Percentiles rank a stretch among this genome's conserved stretches.
Conservation (phyloP, 1,139 yeast genomes). For the Candida sp. region DNA sequence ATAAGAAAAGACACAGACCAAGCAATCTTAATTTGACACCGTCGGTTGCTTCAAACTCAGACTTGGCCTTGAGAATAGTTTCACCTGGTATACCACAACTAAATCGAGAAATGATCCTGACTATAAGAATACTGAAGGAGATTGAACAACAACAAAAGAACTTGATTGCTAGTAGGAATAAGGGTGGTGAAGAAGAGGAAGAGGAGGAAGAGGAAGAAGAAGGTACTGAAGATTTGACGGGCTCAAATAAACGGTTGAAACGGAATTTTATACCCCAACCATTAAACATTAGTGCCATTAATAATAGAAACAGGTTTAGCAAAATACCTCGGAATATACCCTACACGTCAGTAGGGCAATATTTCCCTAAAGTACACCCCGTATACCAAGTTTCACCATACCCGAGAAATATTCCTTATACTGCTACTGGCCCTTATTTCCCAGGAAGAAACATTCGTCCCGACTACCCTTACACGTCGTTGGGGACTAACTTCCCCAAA, state of each 20-base stretch:
- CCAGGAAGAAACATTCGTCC: neutral
- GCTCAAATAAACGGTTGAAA: conserved; percentile 30
- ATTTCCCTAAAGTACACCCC: conserved; percentile 2
- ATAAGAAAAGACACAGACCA: conserved; percentile 22
- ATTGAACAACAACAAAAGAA: conserved; percentile 48
- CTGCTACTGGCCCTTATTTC: neutral
- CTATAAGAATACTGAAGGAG: conserved; percentile 41
- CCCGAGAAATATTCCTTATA: neutral
- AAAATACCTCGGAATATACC: conserved; percentile 1
- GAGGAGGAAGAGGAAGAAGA: conserved; percentile 5
- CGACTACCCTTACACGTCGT: neutral
- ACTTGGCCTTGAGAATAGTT: conserved; percentile 36
- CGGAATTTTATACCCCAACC: conserved; percentile 47
- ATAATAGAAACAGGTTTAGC: conserved; percentile 14
- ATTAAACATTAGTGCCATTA: conserved; percentile 29
- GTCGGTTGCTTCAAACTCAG: conserved; percentile 10
- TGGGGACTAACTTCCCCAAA: neutral
- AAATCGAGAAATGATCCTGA: conserved; percentile 44
- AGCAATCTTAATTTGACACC: conserved; percentile 8
- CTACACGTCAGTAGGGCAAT: conserved; percentile 4
- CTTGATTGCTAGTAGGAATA: conserved; percentile 40
- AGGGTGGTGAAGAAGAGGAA: conserved; percentile 6
- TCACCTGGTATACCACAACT: conserved; percentile 49
- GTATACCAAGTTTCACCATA: neutral
- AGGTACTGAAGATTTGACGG: neutral